A percentile compares a stretch with the other conserved stretches of the same genome.
phyloP scores from a whole-genome alignment of 176 grass and related monocot genomes.

The Poa pratensis region DNA sequence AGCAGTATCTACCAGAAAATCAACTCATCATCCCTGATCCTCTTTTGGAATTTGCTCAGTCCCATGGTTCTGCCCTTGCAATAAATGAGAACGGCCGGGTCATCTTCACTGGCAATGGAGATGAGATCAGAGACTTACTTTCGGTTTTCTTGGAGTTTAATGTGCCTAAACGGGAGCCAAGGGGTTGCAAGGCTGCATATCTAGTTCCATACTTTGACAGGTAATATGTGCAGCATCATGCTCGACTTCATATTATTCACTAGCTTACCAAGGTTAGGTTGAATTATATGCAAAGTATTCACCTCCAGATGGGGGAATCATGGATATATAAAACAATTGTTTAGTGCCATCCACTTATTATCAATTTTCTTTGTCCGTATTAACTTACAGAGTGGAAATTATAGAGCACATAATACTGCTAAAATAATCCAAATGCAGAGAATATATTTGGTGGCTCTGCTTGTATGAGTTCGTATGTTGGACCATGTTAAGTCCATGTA shows the following conservation, averaged over 20 bases:
- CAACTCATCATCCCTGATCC: constrained; percentile 58
- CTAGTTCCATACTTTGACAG: constrained; percentile 88
- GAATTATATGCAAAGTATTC: not conserved
- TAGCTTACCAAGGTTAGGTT: constrained; percentile 1
- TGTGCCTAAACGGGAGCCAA: constrained; percentile 46
- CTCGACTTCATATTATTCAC: not conserved
- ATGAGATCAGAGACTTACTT: constrained; percentile 68
- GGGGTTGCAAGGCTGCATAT: constrained; percentile 62
- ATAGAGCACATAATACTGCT: not conserved
- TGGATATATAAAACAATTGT: not conserved
- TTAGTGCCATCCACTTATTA: not conserved
- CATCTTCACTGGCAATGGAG: constrained; percentile 54
- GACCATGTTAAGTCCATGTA: no score
- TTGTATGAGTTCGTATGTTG: not conserved
- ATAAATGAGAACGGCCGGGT: constrained; percentile 56
- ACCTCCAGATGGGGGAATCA: not conserved
- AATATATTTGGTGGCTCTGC: not conserved
- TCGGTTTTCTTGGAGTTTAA: constrained; percentile 59
- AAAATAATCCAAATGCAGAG: not conserved
- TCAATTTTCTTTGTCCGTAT: not conserved
- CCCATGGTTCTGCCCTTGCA: constrained; percentile 44
- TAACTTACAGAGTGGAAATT: not conserved
- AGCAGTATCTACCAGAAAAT: constrained; percentile 48
- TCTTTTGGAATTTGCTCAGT: constrained; percentile 55
- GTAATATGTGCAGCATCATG: constrained; percentile 40